Evolutionary conservation across 2,329 filamentous ascomycete species (phyloP), one percentile per base, ranked within the genome.

Genomic region (Metarhizium humberi): DNA sequence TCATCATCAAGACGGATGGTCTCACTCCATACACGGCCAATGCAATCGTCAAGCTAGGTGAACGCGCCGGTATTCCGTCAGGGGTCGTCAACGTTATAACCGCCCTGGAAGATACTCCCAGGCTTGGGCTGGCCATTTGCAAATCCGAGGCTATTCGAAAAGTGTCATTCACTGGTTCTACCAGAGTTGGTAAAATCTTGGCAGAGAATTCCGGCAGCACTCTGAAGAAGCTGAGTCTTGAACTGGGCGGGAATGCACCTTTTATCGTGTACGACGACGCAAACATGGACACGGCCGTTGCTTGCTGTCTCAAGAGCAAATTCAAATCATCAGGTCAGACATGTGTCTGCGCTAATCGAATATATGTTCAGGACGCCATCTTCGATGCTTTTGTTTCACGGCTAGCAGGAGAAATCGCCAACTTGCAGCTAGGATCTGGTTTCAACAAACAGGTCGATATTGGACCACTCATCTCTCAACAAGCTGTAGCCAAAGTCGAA

Each of bases 211-310:
- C 87, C 13, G 82, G 91, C 0, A 79, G 81, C 46, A 96, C 91
- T 0, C 74, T 96, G 62, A 97, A 97, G 80, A 80, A 84, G 61
- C 68, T 85, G 40, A 92, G 88, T 0, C 88, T 96, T 69, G 92
- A 97, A 69, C 86, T 97, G 1, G 92, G 92, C 54, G 92, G 92
- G 50, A 97, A 97, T 69, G 89, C 92, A 0, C 92, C 92, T 1
- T 95, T 96, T 69, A 96, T 97, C 61, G 90, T 97, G 38, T 97
- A 97, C 66, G 91, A 96, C 65, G 92, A 97, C 66, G 89, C 92
- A 18, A 89, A 97, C 66, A 75, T 97, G 20, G 91, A 96, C 57
- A 75, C 77, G 4, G 92, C 92, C 2, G 90, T 97, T 1, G 75
- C 82, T 0, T 92, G 91, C 30, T 91, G 90, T 48, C 81, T 97